Evolutionary conservation across 78 protist genomes (phyloP).

Genomic region (Dictyostelium firmibasis): DNA sequence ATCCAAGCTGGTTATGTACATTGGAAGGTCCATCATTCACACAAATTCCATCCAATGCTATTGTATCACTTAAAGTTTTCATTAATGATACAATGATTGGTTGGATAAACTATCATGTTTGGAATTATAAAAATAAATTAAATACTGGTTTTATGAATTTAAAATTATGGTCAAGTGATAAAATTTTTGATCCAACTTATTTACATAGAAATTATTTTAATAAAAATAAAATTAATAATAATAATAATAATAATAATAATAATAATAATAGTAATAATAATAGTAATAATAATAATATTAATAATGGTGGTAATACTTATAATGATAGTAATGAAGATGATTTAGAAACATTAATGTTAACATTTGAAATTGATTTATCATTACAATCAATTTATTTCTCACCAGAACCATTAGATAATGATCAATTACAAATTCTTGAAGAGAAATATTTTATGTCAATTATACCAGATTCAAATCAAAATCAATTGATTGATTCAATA

Average conservation of each 20-base stretch:
- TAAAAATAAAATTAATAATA: neutral
- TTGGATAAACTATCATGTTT: conserved; percentile 42
- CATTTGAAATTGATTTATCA: conserved; percentile 40
- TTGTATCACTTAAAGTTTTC: neutral
- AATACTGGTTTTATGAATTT: conserved; percentile 7
- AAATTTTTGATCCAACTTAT: neutral
- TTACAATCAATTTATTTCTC: conserved; percentile 2
- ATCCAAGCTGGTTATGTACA: conserved; percentile 33
- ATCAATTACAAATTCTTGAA: neutral
- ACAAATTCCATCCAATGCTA: conserved; percentile 37
- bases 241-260: neutral
- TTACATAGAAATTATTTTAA: neutral
- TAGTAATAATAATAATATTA: too few relatives aligned
- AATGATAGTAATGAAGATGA: neutral
- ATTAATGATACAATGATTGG: neutral
- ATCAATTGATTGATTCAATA: neutral
- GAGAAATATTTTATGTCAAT: neutral
- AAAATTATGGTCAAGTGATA: neutral
- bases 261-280: neutral
- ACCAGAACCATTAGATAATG: neutral
- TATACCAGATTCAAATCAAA: too few relatives aligned
- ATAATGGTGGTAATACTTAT: neutral
- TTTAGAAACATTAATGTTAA: neutral
- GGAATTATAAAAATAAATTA: conserved; percentile 37
- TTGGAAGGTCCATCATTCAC: conserved; percentile 29